Evolutionary conservation across 2,329 filamentous ascomycete species (phyloP).

Genomic region (Cladosporium velox): DNA sequence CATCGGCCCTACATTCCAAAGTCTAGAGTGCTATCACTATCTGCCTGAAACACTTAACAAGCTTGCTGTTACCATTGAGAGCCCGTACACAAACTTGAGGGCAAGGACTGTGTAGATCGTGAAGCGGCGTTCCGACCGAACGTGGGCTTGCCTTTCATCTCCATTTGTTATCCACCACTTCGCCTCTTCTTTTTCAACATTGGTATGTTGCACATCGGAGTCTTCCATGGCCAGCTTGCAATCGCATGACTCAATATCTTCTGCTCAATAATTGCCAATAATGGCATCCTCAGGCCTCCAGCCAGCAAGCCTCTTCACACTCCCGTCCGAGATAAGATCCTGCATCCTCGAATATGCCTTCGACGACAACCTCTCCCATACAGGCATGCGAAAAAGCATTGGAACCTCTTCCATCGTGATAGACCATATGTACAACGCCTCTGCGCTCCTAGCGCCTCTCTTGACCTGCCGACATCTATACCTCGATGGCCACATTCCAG

Average conservation of each 20-base stretch:
- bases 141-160: not conserved
- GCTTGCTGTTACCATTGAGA: too few relatives aligned
- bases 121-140: not conserved
- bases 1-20: too few relatives aligned
- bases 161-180: not conserved
- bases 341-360: conserved; percentile 39
- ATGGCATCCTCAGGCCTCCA: not conserved
- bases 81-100: too few relatives aligned
- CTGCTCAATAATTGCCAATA: not conserved
- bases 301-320: conserved; percentile 28
- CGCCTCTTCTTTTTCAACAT: not conserved
- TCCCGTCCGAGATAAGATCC: conserved; percentile 43
- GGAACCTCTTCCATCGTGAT: conserved; percentile 27
- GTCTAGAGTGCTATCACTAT: too few relatives aligned
- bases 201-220: not conserved
- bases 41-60: too few relatives aligned
- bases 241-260: not conserved
- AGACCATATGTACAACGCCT: conserved; percentile 35
- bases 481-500: conserved; percentile 39
- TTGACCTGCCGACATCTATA: conserved; percentile 43
- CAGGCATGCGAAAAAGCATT: conserved; percentile 24
- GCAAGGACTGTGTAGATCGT: not conserved
- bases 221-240: not conserved
- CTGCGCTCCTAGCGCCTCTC: conserved; percentile 36
- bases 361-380: conserved; percentile 20